Evolutionary conservation across 116 monocot species (phyloP).

Genomic region (Posidonia oceanica): DNA sequence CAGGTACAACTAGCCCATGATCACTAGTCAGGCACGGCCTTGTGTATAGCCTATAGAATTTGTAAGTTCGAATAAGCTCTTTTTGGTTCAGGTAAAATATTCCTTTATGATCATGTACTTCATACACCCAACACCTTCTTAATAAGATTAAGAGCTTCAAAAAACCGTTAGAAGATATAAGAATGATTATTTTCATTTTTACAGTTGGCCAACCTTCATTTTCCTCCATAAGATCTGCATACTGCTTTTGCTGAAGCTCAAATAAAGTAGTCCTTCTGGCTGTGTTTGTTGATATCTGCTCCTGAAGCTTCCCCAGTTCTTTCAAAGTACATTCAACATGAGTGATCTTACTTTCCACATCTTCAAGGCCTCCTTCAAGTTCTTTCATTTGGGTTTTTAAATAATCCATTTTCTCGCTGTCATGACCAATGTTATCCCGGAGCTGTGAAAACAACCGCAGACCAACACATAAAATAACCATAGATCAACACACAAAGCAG

Average conservation of each 20-base stretch:
- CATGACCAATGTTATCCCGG: conserved; percentile 72
- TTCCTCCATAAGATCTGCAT: conserved; percentile 88
- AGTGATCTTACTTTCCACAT: conserved; percentile 44
- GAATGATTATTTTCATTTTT: no score
- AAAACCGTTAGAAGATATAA: background rate
- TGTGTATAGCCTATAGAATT: background rate
- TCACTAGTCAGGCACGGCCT: background rate
- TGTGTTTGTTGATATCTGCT: conserved; percentile 59
- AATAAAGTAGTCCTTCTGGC: conserved; percentile 71
- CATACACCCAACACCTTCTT: no score
- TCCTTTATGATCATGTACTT: no score
- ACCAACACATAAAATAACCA: background rate
- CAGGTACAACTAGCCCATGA: background rate
- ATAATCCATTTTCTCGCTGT: conserved; percentile 72
- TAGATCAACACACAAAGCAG: background rate
- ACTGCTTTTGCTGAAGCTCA: conserved; percentile 77
- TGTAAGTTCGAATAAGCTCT: background rate
- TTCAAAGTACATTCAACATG: conserved; percentile 55
- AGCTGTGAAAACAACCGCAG: conserved; percentile 31
- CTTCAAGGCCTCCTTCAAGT: conserved; percentile 53
- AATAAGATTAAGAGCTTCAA: no score
- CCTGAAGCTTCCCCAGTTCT: conserved; percentile 73
- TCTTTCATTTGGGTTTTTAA: conserved; percentile 77
- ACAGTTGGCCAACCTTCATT: conserved; percentile 61
- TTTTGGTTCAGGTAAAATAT: no score